phyloP scores from a whole-genome alignment of 805 yeast genomes.

The Yamadazyma sp. region DNA sequence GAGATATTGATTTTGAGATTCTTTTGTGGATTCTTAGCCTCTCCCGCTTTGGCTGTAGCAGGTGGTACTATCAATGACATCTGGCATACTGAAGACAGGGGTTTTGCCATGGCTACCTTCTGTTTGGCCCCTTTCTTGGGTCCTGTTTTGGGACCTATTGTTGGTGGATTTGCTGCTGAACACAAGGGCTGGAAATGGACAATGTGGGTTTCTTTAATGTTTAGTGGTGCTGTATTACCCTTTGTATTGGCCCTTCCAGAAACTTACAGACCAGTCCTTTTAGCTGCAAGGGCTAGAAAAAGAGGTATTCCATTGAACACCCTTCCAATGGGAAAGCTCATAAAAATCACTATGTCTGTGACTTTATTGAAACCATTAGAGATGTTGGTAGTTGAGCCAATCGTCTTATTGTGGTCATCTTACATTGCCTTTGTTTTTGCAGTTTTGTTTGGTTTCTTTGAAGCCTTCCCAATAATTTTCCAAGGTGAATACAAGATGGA shows the following conservation, averaged over 20 bases:
- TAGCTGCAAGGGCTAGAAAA: slow-evolving; percentile 57
- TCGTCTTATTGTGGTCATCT: slow-evolving; percentile 64
- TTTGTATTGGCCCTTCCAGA: slow-evolving; percentile 60
- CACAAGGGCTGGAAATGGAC: slow-evolving; percentile 67
- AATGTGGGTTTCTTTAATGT: slow-evolving; percentile 66
- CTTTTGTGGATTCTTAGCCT: slow-evolving; percentile 71
- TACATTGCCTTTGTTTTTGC: slow-evolving; percentile 77
- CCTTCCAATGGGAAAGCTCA: slow-evolving; percentile 35
- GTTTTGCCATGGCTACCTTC: slow-evolving; percentile 75
- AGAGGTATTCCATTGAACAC: slow-evolving; percentile 52
- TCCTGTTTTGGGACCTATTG: slow-evolving; percentile 73
- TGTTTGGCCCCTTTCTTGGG: slow-evolving; percentile 80
- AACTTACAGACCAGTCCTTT: slow-evolving; percentile 69
- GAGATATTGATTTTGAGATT: slow-evolving; percentile 67
- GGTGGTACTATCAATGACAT: slow-evolving; percentile 83
- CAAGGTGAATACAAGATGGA: slow-evolving; percentile 61
- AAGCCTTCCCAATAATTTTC: slow-evolving; percentile 75
- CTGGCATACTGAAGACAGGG: slow-evolving; percentile 57
- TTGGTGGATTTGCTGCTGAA: slow-evolving; percentile 71
- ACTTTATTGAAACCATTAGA: slow-evolving; percentile 62
- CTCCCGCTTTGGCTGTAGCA: slow-evolving; percentile 81
- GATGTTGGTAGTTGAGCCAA: slow-evolving; percentile 74
- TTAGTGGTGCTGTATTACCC: slow-evolving; percentile 58
- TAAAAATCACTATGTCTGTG: slow-evolving; percentile 47
- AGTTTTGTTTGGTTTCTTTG: slow-evolving; percentile 76